Conservation (phyloP, 108 stramenopile genomes). For the Seminavis robusta region DNA sequence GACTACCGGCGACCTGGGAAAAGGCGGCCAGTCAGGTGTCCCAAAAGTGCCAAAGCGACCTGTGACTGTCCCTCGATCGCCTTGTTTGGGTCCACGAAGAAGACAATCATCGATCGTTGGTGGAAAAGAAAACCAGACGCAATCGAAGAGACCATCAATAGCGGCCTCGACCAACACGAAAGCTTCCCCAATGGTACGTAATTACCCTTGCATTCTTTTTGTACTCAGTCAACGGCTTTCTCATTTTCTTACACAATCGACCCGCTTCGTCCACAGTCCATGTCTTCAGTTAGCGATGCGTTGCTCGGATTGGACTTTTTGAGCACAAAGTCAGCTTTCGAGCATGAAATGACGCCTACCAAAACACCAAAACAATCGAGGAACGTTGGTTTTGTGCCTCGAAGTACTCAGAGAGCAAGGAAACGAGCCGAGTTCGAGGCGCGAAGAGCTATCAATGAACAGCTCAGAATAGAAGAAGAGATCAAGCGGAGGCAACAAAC, state of each 20-base stretch:
- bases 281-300: background rate
- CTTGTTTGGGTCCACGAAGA: slow-evolving; percentile 29
- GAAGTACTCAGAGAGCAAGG: slow-evolving; percentile 42
- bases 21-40: slow-evolving; percentile 36
- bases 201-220: slow-evolving; percentile 1
- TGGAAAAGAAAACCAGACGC: background rate
- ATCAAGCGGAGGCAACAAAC: too few relatives aligned
- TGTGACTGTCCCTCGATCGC: slow-evolving; percentile 42
- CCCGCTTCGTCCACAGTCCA: background rate
- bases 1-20: slow-evolving; percentile 14
- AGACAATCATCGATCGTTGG: background rate
- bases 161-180: background rate
- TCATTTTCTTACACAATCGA: background rate
- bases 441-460: too few relatives aligned
- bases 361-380: background rate
- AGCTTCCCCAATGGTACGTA: background rate
- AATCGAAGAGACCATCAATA: background rate
- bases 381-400: slow-evolving; percentile 21
- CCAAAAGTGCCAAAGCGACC: slow-evolving; percentile 49
- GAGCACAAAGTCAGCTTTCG: background rate
- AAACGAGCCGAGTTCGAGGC: slow-evolving; percentile 38
- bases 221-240: background rate
- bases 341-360: background rate
- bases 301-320: background rate
- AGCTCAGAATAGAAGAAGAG: too few relatives aligned